Conservation (phyloP, 176 grass and related monocot genomes). For the Dendrocalamus sinicus region DNA sequence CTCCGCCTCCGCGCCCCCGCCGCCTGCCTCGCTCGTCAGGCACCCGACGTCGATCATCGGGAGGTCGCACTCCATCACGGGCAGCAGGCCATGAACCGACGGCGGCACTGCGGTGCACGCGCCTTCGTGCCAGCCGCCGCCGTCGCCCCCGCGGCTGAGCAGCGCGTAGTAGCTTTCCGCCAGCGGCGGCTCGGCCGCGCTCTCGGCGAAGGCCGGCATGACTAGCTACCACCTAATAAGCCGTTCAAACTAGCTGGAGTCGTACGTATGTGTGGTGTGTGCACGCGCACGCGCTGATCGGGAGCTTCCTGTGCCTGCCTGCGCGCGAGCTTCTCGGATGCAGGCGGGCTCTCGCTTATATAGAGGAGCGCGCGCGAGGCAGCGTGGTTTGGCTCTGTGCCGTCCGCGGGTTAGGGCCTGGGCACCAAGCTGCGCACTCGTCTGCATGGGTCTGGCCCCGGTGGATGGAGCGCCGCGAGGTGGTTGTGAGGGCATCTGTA, state of each 20-base stretch:
- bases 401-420: not conserved
- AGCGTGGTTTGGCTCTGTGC: not conserved
- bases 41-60: constrained; percentile 64
- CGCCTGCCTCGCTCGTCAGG: constrained; percentile 4
- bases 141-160: constrained; percentile 11
- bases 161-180: constrained; percentile 60
- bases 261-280: not conserved
- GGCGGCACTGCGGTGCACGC: not conserved
- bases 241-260: not conserved
- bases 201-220: constrained; percentile 50
- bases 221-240: not conserved
- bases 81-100: no score
- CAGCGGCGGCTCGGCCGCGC: constrained; percentile 55
- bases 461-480: not conserved
- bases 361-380: constrained; percentile 12
- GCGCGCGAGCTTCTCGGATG: not conserved
- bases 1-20: not conserved
- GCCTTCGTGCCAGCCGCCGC: not conserved
- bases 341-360: constrained; percentile 15
- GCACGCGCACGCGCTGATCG: not conserved
- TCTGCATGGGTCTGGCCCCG: not conserved
- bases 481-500: no score
- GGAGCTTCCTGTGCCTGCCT: not conserved
- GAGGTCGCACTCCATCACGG: constrained; percentile 59
- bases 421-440: not conserved